These are phyloP conservation scores for Cyanidioschyzon merolae DNA, from an alignment of 23 red algal genomes.

Conservation along the genomic window DNA sequence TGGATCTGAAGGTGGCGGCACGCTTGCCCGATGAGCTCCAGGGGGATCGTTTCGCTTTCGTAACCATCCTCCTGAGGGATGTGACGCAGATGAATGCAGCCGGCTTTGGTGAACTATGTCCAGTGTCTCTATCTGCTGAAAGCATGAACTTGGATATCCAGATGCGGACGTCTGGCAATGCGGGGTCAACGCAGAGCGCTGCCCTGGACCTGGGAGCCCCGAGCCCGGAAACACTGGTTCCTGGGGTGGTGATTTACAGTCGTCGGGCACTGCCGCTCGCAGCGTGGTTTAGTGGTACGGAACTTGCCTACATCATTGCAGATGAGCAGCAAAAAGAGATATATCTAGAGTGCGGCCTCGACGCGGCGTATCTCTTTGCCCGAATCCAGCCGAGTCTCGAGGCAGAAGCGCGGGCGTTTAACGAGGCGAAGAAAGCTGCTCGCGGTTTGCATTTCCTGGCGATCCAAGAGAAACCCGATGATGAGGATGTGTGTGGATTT, in stretches of 20 bases:
- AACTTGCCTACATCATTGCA: slow-evolving; percentile 56
- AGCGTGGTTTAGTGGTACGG: slow-evolving; percentile 58
- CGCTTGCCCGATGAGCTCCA: slow-evolving; percentile 64
- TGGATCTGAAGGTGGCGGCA: slow-evolving; percentile 35
- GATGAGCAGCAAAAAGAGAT: slow-evolving; percentile 49
- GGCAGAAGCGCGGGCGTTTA: slow-evolving; percentile 60
- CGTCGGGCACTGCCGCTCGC: slow-evolving; percentile 27
- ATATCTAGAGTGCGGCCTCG: slow-evolving; percentile 67
- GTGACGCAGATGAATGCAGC: slow-evolving; percentile 33
- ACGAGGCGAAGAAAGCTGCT: slow-evolving; percentile 40
- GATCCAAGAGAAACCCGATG: slow-evolving; percentile 31
- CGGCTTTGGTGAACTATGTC: slow-evolving; percentile 56
- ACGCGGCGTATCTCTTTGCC: slow-evolving; percentile 57
- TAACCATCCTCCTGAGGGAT: slow-evolving; percentile 31
- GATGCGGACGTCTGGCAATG: slow-evolving; percentile 35
- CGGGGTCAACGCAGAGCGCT: slow-evolving; percentile 44
- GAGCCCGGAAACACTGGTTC: background rate
- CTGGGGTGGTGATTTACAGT: slow-evolving; percentile 15
- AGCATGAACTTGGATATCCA: slow-evolving; percentile 20
- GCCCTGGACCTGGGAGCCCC: background rate
- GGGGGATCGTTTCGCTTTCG: slow-evolving; percentile 64
- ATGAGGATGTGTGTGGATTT: slow-evolving; percentile 65
- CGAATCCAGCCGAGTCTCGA: slow-evolving; percentile 33
- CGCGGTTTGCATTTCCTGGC: slow-evolving; percentile 84
- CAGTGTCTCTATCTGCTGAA: background rate